A percentile compares a stretch with the other conserved stretches of the same genome.
These are phyloP conservation scores for Aureobasidium leucospermi DNA, from an alignment of 2,329 filamentous ascomycete genomes.

Conservation along the genomic window DNA sequence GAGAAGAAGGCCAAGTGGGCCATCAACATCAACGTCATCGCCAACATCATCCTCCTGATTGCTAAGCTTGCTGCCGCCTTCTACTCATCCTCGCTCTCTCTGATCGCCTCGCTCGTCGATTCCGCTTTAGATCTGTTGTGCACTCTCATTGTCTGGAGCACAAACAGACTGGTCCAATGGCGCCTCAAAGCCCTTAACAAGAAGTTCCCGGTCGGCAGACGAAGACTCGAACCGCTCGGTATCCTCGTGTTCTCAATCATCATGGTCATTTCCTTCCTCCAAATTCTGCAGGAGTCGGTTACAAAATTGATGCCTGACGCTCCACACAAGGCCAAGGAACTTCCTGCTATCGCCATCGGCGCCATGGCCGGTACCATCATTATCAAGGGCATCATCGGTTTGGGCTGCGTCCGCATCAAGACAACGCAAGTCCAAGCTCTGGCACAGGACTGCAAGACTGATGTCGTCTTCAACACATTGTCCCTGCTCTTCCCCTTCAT, in stretches of 20 bases:
- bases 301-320: constrained; percentile 44
- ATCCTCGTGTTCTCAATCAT: constrained; percentile 57
- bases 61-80: constrained; percentile 50
- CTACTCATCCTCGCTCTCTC: constrained; percentile 51
- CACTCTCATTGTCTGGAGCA: constrained; percentile 54
- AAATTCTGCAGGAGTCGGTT: constrained; percentile 55
- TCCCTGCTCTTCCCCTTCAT: constrained; percentile 57
- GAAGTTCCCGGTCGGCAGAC: constrained; percentile 51
- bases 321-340: constrained; percentile 41
- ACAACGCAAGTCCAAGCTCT: constrained; percentile 59
- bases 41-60: constrained; percentile 50
- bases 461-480: constrained; percentile 58
- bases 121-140: constrained; percentile 55
- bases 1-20: constrained; percentile 48
- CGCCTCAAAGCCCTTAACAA: constrained; percentile 42
- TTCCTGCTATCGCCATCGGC: constrained; percentile 48
- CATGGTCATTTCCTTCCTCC: constrained; percentile 56
- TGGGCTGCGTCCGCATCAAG: constrained; percentile 53
- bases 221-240: constrained; percentile 53
- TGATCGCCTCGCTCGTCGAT: constrained; percentile 56
- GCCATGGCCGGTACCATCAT: constrained; percentile 52
- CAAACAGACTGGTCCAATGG: constrained; percentile 54
- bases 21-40: constrained; percentile 54
- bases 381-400: constrained; percentile 53
- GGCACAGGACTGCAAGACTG: constrained; percentile 56